phyloP scores from a whole-genome alignment of 2,329 filamentous ascomycete species.

The Botrytis squamosa region DNA sequence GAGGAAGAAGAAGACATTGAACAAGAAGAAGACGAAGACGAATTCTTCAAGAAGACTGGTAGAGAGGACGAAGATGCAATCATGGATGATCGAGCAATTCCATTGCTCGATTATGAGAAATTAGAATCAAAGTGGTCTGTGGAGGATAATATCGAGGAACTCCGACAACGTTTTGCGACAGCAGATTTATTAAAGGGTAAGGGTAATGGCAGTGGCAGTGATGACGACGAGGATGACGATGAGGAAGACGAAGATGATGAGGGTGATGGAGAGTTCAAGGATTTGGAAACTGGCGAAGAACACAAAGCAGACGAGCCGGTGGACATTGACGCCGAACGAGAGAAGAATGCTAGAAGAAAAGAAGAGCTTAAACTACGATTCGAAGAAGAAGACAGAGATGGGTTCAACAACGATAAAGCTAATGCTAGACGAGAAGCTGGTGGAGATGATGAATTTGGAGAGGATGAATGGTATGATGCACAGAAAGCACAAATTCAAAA shows the following conservation, averaged over 20 bases:
- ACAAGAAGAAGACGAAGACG: conserved; percentile 55
- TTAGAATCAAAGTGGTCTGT: conserved; percentile 84
- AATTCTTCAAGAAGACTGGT: conserved; percentile 64
- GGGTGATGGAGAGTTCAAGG: conserved; percentile 80
- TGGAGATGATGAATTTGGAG: conserved; percentile 75
- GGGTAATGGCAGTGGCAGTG: conserved; percentile 50
- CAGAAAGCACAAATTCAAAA: conserved; percentile 95
- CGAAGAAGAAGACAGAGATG: conserved; percentile 97
- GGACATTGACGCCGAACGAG: conserved; percentile 80
- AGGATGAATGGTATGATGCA: conserved; percentile 98
- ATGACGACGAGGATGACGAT: conserved; percentile 46
- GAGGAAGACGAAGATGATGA: conserved; percentile 58
- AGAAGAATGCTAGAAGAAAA: conserved; percentile 85
- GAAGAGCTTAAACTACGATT: conserved; percentile 93
- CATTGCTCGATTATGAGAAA: conserved; percentile 74
- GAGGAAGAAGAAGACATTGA: conserved; percentile 59
- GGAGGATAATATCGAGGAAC: conserved; percentile 69
- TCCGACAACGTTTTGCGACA: conserved; percentile 75
- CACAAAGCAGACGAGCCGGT: conserved; percentile 44
- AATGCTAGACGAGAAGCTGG: conserved; percentile 69
- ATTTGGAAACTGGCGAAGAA: conserved; percentile 75
- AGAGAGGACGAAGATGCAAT: conserved; percentile 67
- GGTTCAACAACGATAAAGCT: conserved; percentile 86
- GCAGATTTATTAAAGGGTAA: conserved; percentile 59
- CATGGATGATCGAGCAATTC: conserved; percentile 75